phyloP scores from a whole-genome alignment of 352 stramenopile species.

The Blastocystis sp. region DNA sequence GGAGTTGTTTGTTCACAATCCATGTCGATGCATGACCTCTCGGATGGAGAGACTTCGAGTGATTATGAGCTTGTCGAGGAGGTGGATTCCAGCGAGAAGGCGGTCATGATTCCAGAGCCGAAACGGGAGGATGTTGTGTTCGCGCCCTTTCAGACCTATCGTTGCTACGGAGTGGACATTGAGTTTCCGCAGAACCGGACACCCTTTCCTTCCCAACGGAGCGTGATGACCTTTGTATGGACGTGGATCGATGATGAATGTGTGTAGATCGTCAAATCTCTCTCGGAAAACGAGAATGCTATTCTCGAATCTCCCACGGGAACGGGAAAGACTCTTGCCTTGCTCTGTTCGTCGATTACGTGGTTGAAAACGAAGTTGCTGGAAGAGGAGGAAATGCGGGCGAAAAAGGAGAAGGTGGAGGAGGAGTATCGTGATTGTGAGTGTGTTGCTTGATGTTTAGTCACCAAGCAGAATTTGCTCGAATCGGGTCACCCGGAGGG shows the following conservation, averaged over 20 bases:
- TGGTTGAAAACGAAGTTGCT: constrained; percentile 62
- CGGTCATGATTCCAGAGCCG: not conserved
- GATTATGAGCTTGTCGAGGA: not conserved
- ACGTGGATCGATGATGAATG: not conserved
- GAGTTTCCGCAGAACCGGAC: constrained; percentile 16
- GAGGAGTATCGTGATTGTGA: not conserved
- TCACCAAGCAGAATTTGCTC: too few species aligned
- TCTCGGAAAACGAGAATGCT: constrained; percentile 70
- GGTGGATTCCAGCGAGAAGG: not conserved
- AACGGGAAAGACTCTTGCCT: constrained; percentile 80
- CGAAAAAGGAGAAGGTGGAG: constrained; percentile 1
- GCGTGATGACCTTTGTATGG: constrained; percentile 9
- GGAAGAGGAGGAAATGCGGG: not conserved
- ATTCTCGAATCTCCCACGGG: constrained; percentile 83
- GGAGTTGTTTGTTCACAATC: not conserved
- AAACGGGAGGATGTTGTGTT: not conserved
- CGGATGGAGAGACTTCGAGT: not conserved
- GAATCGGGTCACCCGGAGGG: too few species aligned
- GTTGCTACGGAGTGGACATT: constrained; percentile 7
- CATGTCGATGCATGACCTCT: not conserved
- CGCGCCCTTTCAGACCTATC: not conserved
- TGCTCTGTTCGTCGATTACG: constrained; percentile 74
- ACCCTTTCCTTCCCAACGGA: constrained; percentile 30
- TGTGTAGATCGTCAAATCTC: constrained; percentile 20
- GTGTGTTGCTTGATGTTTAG: not conserved